phyloP scores from a whole-genome alignment of 352 stramenopile species.

The Pythium monospermum region DNA sequence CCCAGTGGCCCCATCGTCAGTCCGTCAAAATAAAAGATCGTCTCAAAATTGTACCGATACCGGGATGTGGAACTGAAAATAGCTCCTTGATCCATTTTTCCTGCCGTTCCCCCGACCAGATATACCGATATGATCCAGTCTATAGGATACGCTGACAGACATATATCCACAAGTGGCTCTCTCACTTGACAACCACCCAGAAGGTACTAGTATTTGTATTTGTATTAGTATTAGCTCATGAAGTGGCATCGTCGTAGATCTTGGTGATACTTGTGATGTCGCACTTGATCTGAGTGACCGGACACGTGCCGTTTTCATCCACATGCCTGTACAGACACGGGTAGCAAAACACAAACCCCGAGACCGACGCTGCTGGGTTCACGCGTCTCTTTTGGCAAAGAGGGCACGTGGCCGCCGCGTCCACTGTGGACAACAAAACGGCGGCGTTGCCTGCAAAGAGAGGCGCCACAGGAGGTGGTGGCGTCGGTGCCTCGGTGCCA shows the following conservation, averaged over 20 bases:
- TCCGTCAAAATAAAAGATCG: too few species aligned
- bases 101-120: too few species aligned
- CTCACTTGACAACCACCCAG: too few species aligned
- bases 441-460: conserved; percentile 57
- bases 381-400: conserved; percentile 69
- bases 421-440: conserved; percentile 32
- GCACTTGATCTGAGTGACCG: conserved; percentile 75
- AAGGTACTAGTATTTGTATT: too few species aligned
- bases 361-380: conserved; percentile 68
- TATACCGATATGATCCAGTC: too few species aligned
- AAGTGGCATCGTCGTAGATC: conserved; percentile 72
- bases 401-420: conserved; percentile 50
- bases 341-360: conserved; percentile 84
- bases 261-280: conserved; percentile 56
- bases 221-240: conserved; percentile 5
- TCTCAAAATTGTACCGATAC: too few species aligned
- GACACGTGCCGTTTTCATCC: conserved; percentile 62
- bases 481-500: conserved; percentile 46
- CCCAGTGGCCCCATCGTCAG: too few species aligned
- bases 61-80: too few species aligned
- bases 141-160: too few species aligned
- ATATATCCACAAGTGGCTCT: too few species aligned
- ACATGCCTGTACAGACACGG: conserved; percentile 74
- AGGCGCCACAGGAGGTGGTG: conserved; percentile 67
- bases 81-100: too few species aligned